These are phyloP conservation scores for Naganishia vishniacii DNA, from an alignment of 768 basidiomycete genomes.

Conservation along the genomic window DNA sequence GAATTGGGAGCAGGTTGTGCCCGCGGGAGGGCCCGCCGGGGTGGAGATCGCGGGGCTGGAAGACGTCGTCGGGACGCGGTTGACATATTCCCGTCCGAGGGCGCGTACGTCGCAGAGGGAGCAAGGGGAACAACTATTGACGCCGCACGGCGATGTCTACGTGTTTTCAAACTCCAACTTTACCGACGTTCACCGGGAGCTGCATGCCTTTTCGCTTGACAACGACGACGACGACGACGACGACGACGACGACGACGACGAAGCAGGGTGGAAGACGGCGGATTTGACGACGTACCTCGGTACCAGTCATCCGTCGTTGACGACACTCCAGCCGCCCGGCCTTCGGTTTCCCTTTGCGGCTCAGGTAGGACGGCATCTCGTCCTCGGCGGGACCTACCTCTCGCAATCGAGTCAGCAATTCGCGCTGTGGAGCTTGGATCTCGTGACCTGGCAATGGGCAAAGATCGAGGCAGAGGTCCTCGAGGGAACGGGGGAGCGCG, in stretches of 20 bases:
- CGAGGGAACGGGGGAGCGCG: slow-evolving; percentile 61
- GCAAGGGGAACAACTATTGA: slow-evolving; percentile 54
- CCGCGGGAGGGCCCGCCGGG: slow-evolving; percentile 31
- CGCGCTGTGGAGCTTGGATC: slow-evolving; percentile 91
- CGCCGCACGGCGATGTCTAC: slow-evolving; percentile 61
- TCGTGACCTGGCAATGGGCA: slow-evolving; percentile 49
- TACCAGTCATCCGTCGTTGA: slow-evolving; percentile 26
- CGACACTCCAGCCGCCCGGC: slow-evolving; percentile 73
- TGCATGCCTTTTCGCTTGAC: slow-evolving; percentile 54
- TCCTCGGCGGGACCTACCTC: slow-evolving; percentile 92
- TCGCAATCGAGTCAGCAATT: slow-evolving; percentile 90
- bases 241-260: neutral
- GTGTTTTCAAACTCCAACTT: slow-evolving; percentile 93
- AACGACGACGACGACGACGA: neutral
- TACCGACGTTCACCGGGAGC: slow-evolving; percentile 82
- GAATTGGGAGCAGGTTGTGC: slow-evolving; percentile 62
- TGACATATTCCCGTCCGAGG: slow-evolving; percentile 48
- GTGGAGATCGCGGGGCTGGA: neutral
- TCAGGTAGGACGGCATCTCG: slow-evolving; percentile 73
- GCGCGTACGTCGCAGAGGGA: slow-evolving; percentile 56
- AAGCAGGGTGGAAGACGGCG: neutral
- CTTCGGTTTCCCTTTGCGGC: slow-evolving; percentile 94
- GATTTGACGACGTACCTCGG: slow-evolving; percentile 7
- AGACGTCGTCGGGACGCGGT: neutral
- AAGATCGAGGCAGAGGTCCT: slow-evolving; percentile 38